Percentiles rank a stretch among this genome's conserved stretches.
These are phyloP conservation scores for Antitrichia curtipendula DNA, from an alignment of 225 moss, liverwort and hornwort genomes.

Conservation along the genomic window DNA sequence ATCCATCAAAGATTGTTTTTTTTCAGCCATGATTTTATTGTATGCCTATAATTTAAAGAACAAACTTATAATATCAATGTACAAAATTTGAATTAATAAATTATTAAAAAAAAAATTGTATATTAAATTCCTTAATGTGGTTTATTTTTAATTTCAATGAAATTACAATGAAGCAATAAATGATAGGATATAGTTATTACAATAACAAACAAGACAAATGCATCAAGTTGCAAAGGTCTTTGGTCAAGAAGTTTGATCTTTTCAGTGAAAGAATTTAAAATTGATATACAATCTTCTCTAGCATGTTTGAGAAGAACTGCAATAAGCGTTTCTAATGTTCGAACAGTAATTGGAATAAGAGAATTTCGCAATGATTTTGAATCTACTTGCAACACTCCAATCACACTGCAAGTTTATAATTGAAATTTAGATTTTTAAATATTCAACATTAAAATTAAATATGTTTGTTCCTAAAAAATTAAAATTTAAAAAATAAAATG, in stretches of 20 bases:
- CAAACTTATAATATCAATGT: neutral
- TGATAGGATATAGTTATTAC: neutral
- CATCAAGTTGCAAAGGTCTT: neutral
- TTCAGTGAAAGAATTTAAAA: neutral
- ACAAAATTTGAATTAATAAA: neutral
- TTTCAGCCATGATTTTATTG: neutral
- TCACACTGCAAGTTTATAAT: neutral
- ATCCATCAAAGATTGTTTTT: neutral
- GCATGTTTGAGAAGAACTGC: neutral
- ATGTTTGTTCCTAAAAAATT: fast-evolving
- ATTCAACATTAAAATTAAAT: neutral
- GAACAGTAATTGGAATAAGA: neutral
- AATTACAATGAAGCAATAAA: neutral
- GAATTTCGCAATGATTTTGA: neutral
- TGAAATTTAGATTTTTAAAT: too few species aligned
- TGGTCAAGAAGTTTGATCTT: neutral
- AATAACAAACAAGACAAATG: neutral
- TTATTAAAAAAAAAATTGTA: neutral
- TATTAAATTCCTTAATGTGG: neutral
- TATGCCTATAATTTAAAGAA: neutral
- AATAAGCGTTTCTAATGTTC: neutral
- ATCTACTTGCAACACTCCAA: neutral
- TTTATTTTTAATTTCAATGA: neutral
- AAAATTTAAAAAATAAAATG: neutral
- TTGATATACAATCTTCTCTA: neutral